These are phyloP conservation scores for Eucalyptus sp. DNA, from an alignment of 345 rosid species.

Conservation along the genomic window DNA sequence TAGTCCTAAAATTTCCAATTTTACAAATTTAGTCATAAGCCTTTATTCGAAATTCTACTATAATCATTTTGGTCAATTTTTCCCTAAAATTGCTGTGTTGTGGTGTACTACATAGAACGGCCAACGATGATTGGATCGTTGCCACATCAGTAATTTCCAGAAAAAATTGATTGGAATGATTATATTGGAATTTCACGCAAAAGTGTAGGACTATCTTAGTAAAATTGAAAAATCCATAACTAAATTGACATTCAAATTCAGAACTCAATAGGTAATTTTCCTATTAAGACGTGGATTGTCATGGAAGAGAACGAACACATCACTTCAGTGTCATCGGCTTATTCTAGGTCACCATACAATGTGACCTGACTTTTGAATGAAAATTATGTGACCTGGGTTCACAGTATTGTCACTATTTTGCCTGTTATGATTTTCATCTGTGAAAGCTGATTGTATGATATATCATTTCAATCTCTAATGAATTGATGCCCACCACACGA, in stretches of 20 bases:
- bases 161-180: not conserved
- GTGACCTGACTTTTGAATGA: not conserved
- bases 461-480: not conserved
- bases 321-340: not conserved
- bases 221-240: not conserved
- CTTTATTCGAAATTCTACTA: not conserved
- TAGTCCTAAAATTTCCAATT: not conserved
- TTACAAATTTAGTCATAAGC: not conserved
- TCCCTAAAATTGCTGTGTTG: accelerated
- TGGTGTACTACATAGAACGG: not conserved
- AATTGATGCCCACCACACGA: not conserved
- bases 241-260: not conserved
- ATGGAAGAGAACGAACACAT: not conserved
- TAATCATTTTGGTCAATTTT: not conserved
- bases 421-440: not conserved
- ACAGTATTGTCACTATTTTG: not conserved
- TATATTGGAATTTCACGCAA: not conserved
- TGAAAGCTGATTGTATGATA: not conserved
- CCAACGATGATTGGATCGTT: not conserved
- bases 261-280: not conserved
- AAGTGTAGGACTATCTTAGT: not conserved
- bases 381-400: not conserved
- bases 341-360: not conserved
- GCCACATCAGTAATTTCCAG: not conserved
- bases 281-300: not conserved